Conservation (phyloP, 257 asterid species). For the Paulownia fortunei region DNA sequence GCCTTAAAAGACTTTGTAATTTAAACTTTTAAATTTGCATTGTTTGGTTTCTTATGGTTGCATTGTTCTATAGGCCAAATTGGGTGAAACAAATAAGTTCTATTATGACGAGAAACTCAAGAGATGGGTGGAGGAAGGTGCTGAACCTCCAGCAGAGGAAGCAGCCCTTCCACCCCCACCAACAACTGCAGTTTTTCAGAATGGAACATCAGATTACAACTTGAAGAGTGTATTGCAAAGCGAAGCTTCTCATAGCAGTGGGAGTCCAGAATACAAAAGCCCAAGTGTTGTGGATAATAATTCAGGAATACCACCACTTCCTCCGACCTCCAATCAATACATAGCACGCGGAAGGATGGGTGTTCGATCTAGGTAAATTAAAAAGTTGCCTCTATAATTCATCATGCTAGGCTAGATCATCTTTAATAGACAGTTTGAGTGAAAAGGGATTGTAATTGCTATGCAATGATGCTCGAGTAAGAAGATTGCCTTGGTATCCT, state of each 20-base stretch:
- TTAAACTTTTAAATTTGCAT: neutral
- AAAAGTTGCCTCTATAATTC: neutral
- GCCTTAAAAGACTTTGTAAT: neutral
- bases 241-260: conserved; percentile 57
- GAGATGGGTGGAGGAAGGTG: conserved; percentile 99
- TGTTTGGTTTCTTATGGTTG: conserved; percentile 18
- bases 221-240: conserved; percentile 64
- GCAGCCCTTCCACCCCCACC: conserved; percentile 87
- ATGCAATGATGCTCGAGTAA: neutral
- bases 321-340: conserved; percentile 90
- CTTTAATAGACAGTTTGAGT: neutral
- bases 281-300: conserved; percentile 57
- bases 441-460: neutral
- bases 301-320: conserved; percentile 94
- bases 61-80: conserved; percentile 69
- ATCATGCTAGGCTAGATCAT: neutral
- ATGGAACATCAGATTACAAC: conserved; percentile 79
- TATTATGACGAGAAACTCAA: conserved; percentile 86
- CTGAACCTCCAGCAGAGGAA: conserved; percentile 71
- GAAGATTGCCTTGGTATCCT: neutral
- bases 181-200: conserved; percentile 68
- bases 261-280: conserved; percentile 65
- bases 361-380: conserved; percentile 82
- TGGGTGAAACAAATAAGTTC: conserved; percentile 89
- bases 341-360: conserved; percentile 86